phyloP scores from a whole-genome alignment of 139 green algal species.

The Picochlorum sp. region DNA sequence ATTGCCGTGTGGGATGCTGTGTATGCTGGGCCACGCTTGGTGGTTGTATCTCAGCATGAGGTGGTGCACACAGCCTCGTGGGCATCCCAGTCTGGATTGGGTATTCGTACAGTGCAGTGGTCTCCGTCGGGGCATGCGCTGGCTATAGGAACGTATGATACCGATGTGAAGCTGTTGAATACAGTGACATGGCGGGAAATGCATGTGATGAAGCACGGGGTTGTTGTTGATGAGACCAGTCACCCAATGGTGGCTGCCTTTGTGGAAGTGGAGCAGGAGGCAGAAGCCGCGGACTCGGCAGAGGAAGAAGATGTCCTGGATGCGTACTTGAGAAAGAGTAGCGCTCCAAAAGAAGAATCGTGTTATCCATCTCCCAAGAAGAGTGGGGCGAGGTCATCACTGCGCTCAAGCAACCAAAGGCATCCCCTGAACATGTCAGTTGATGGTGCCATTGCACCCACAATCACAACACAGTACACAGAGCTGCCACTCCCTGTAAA shows the following conservation, averaged over 20 bases:
- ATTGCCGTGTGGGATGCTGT: slow-evolving; percentile 61
- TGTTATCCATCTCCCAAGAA: too few relatives aligned
- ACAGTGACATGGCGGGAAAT: slow-evolving; percentile 62
- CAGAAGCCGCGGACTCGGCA: too few relatives aligned
- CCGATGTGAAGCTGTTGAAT: slow-evolving; percentile 59
- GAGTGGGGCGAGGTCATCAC: too few relatives aligned
- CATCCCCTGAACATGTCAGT: too few relatives aligned
- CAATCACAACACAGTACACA: slow-evolving; percentile 29
- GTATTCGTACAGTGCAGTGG: slow-evolving; percentile 54
- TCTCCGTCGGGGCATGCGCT: slow-evolving; percentile 57
- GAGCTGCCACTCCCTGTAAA: slow-evolving; percentile 45
- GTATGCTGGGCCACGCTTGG: slow-evolving; percentile 34
- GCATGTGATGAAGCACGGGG: slow-evolving; percentile 43
- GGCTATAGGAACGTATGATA: slow-evolving; percentile 63
- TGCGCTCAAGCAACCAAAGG: too few relatives aligned
- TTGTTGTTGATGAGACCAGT: slow-evolving; percentile 24
- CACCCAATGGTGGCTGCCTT: not conserved
- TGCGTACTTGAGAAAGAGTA: too few relatives aligned
- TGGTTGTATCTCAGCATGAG: slow-evolving; percentile 24
- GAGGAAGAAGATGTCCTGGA: too few relatives aligned
- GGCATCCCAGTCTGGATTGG: slow-evolving; percentile 37
- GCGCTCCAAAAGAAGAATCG: too few relatives aligned
- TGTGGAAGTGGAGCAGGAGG: slow-evolving; percentile 3
- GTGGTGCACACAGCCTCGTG: not conserved
- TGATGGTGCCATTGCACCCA: too few relatives aligned